A percentile compares a stretch with the other conserved stretches of the same genome.
These are phyloP conservation scores for Xylaria digitata DNA, from an alignment of 2,329 filamentous ascomycete species.

Conservation along the genomic window DNA sequence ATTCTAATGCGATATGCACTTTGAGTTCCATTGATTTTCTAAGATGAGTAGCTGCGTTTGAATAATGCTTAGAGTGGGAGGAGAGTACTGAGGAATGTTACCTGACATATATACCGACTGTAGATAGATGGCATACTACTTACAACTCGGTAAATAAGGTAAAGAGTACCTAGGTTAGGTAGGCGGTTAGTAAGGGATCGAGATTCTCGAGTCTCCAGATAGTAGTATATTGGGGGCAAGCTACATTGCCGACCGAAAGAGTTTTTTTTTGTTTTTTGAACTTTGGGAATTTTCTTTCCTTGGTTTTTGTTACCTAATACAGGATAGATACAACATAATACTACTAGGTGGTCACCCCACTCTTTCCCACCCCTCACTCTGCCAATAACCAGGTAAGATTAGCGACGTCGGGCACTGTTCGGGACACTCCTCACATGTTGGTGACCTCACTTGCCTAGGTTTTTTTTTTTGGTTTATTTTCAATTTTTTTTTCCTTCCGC, in stretches of 20 bases:
- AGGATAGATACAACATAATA: not conserved
- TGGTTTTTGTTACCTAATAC: not conserved
- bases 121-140: no score
- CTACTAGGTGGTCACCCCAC: not conserved
- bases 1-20: not conserved
- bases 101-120: no score
- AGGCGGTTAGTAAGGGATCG: not conserved
- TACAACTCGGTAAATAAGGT: no score
- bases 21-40: not conserved
- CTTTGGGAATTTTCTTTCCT: not conserved
- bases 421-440: not conserved
- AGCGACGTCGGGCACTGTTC: slow-evolving; percentile 25
- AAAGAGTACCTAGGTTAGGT: no score
- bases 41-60: not conserved
- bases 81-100: not conserved
- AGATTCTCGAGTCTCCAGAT: not conserved
- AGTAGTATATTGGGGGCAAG: not conserved
- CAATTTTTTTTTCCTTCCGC: slow-evolving; percentile 12
- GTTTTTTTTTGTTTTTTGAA: not conserved
- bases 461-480: slow-evolving; percentile 24
- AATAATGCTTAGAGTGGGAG: not conserved
- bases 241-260: not conserved
- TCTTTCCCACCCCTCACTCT: slow-evolving; percentile 20
- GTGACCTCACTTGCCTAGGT: slow-evolving; percentile 28
- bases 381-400: slow-evolving; percentile 15